These are phyloP conservation scores for Xylona heveae DNA, from an alignment of 495 filamentous ascomycete genomes.

Conservation along the genomic window DNA sequence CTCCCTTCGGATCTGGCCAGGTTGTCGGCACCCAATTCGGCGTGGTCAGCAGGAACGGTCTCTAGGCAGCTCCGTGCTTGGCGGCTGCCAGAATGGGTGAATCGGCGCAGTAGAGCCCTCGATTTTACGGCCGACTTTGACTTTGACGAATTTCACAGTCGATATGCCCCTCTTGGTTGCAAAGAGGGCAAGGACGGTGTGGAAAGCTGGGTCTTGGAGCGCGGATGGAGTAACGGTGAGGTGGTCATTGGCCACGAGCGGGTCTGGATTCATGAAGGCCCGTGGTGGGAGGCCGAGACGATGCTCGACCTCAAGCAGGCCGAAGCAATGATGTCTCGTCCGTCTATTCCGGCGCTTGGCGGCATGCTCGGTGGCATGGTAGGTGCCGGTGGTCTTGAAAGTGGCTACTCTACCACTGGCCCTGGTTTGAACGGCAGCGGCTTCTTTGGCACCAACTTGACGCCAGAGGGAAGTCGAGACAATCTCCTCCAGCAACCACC, in stretches of 20 bases:
- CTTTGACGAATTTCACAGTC: slow-evolving; percentile 65
- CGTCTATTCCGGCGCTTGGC: too few relatives aligned
- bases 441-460: slow-evolving; percentile 41
- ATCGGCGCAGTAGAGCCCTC: slow-evolving; percentile 73
- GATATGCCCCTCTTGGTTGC: slow-evolving; percentile 71
- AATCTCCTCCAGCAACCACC: slow-evolving; percentile 44
- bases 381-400: slow-evolving; percentile 27
- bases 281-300: slow-evolving; percentile 96
- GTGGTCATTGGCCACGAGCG: slow-evolving; percentile 76
- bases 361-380: slow-evolving; percentile 26
- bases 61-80: slow-evolving; percentile 83
- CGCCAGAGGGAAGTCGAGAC: slow-evolving; percentile 44
- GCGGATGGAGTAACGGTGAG: slow-evolving; percentile 96
- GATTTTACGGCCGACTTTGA: slow-evolving; percentile 97
- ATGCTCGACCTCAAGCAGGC: slow-evolving; percentile 81
- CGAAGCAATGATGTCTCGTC: slow-evolving; percentile 15
- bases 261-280: slow-evolving; percentile 82
- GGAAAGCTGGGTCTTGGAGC: slow-evolving; percentile 84
- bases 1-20: slow-evolving; percentile 44
- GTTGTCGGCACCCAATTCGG: slow-evolving; percentile 34
- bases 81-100: slow-evolving; percentile 91
- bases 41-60: slow-evolving; percentile 81
- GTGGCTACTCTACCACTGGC: slow-evolving; percentile 32
- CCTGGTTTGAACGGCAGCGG: slow-evolving; percentile 33
- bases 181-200: slow-evolving; percentile 81